Evolutionary conservation across 169 alveolate genomes (phyloP).

Genomic region (Theileria sp.): DNA sequence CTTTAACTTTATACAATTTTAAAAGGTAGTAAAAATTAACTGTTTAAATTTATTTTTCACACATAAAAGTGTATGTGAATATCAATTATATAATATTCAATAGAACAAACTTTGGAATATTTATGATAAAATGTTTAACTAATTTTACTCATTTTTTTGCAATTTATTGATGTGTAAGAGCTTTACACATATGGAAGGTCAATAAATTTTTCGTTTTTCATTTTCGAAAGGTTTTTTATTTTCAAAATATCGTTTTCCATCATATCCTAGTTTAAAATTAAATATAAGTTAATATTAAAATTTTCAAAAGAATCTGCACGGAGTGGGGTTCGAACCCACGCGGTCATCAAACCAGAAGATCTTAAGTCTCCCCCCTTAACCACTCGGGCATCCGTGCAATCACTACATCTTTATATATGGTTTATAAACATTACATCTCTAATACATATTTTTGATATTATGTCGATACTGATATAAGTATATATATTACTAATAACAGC

Average conservation of each 20-base stretch:
- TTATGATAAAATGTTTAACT: no score
- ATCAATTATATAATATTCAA: no score
- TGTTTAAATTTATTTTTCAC: not conserved
- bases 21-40: not conserved
- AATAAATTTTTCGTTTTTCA: not conserved
- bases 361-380: conserved; percentile 97
- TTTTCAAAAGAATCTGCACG: conserved; percentile 77
- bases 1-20: not conserved
- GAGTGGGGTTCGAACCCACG: conserved; percentile 97
- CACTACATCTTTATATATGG: not conserved
- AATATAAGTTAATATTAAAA: no score
- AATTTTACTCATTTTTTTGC: no score
- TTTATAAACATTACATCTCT: not conserved
- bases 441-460: not conserved
- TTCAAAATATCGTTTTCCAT: no score
- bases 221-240: not conserved
- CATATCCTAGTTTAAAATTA: not conserved
- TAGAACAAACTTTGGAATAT: not conserved
- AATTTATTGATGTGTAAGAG: not conserved
- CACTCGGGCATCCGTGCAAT: conserved; percentile 95
- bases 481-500: no score
- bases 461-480: no score
- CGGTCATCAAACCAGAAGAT: conserved; percentile 93
- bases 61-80: not conserved
- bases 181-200: not conserved